These are phyloP conservation scores for Colletotrichum tamarilloi DNA, from an alignment of 2,329 filamentous ascomycete species.

Conservation along the genomic window DNA sequence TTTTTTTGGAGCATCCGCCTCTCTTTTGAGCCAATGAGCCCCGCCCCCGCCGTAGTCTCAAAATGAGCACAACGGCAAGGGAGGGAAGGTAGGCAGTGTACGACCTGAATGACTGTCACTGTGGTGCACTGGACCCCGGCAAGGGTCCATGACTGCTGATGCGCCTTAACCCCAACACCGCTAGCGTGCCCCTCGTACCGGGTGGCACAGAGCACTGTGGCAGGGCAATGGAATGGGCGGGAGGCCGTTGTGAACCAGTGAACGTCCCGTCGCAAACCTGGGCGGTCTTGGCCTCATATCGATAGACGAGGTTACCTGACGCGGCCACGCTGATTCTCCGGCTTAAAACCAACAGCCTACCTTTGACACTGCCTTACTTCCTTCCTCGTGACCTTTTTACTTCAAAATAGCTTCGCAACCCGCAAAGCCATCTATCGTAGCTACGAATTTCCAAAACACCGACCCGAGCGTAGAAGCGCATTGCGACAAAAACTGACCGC, in stretches of 20 bases:
- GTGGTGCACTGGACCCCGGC: background rate
- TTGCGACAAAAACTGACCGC: background rate
- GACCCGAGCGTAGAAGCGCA: background rate
- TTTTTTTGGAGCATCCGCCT: background rate
- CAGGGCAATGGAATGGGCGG: background rate
- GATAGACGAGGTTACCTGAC: slow-evolving; percentile 30
- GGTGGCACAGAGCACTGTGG: background rate
- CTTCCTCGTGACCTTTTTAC: background rate
- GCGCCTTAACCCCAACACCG: background rate
- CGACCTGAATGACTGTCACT: background rate
- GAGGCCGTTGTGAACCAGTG: background rate
- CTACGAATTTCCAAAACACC: background rate
- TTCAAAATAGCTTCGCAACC: background rate
- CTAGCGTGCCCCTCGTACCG: slow-evolving; percentile 9
- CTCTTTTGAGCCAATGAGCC: slow-evolving; percentile 21
- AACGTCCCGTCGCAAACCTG: slow-evolving; percentile 2
- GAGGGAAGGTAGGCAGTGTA: background rate
- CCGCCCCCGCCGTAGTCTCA: slow-evolving; percentile 23
- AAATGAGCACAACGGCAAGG: background rate
- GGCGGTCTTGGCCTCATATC: slow-evolving; percentile 32
- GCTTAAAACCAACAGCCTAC: background rate
- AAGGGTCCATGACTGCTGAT: slow-evolving; percentile 21
- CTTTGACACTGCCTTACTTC: background rate
- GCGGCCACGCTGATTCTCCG: slow-evolving; percentile 27
- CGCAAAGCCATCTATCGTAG: background rate